Evolutionary conservation across 2,329 filamentous ascomycete genomes (phyloP), one percentile per base, ranked within the genome.

Genomic region (Fusarium nelsonii): DNA sequence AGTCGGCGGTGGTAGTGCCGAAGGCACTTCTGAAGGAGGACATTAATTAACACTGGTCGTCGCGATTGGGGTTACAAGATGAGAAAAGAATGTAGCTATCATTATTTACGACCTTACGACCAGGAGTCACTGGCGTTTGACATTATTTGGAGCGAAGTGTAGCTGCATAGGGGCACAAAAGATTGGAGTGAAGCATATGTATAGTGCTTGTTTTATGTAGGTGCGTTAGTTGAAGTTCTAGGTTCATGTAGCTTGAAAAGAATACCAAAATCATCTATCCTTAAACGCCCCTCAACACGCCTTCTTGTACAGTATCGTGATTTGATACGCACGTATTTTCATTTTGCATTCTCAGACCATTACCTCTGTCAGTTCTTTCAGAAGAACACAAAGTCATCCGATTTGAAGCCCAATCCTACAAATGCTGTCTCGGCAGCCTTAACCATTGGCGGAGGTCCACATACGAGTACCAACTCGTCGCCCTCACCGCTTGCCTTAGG

Each of bases 381-480:
- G 43, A 77, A 77, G 36, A 76, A 71, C 11, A 78, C 55, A 41
- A 78, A 68, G 32, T 75, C 67, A 32, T 74, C 69, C 5, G 75
- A 68, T 28, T 65, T 74, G 92, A 92, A 97, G 0, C 92, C 92
- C 77, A 90, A 81, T 14, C 82, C 84, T 15, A 62, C 63, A 28
- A 86, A 78, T 28, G 87, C 85, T 45, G 81, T 77, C 68, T 85
- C 85, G 6, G 87, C 88, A 59, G 84, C 88, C 73, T 88, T 90
- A 80, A 97, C 93, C 82, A 97, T 82, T 4, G 90, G 81, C 70
- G 85, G 87, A 0, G 94, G 94, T 3, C 94, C 94, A 80, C 94
- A 97, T 16, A 97, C 84, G 60, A 97, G 79, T 15, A 93, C 88
- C 83, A 97, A 77, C 14, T 86, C 84, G 63, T 86, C 84, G 1